A percentile compares a stretch with the other conserved stretches of the same genome.
Evolutionary conservation across 2,329 filamentous ascomycete genomes (phyloP).

Genomic region (Diaporthe vexans): DNA sequence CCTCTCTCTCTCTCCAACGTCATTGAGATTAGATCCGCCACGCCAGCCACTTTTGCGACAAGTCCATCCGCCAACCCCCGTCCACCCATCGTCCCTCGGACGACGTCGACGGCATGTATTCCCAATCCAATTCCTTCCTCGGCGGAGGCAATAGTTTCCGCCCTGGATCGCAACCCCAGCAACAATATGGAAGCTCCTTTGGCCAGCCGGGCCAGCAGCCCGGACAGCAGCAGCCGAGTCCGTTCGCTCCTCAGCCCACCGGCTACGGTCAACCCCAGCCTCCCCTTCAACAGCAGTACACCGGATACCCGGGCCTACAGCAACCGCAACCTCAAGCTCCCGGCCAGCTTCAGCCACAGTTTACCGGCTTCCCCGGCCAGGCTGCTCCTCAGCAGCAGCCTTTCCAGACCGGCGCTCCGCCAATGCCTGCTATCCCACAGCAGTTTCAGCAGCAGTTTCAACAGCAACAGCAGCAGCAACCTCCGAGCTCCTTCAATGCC

Average conservation of each 20-base stretch:
- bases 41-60: conserved; percentile 29
- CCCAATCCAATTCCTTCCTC: conserved; percentile 87
- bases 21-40: conserved; percentile 37
- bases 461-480: conserved; percentile 64
- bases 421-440: conserved; percentile 69
- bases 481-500: conserved; percentile 60
- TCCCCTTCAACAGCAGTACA: conserved; percentile 69
- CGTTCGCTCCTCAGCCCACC: conserved; percentile 72
- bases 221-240: conserved; percentile 65
- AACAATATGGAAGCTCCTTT: conserved; percentile 59
- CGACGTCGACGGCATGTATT: conserved; percentile 77
- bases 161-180: conserved; percentile 72
- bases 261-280: conserved; percentile 67
- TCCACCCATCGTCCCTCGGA: conserved; percentile 20
- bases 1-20: conserved; percentile 28
- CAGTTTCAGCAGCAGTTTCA: conserved; percentile 73
- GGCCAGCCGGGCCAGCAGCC: conserved; percentile 51
- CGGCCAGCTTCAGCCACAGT: conserved; percentile 74
- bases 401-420: conserved; percentile 71
- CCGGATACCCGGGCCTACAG: conserved; percentile 70
- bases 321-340: conserved; percentile 70
- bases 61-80: background rate
- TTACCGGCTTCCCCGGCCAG: conserved; percentile 73
- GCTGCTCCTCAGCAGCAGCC: conserved; percentile 65
- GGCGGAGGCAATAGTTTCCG: conserved; percentile 83